A percentile compares a stretch with the other conserved stretches of the same genome.
These are phyloP conservation scores for Colletotrichum horii DNA, from an alignment of 2,329 filamentous ascomycete genomes.

Conservation along the genomic window DNA sequence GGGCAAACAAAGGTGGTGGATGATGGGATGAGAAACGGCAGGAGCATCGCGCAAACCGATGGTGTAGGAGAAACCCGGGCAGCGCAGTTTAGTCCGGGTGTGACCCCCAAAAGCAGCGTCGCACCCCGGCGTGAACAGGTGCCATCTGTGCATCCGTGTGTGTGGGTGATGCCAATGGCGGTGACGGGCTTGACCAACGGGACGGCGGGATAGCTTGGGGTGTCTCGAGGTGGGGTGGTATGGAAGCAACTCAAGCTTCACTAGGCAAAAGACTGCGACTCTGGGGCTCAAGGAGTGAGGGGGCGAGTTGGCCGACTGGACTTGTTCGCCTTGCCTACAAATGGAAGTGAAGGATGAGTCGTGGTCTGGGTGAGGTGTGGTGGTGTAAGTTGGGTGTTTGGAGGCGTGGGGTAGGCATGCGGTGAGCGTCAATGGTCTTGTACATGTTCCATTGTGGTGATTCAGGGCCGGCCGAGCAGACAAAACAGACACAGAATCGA, in stretches of 20 bases:
- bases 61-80: not conserved
- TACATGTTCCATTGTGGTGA: not conserved
- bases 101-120: constrained; percentile 14
- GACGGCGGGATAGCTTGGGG: not conserved
- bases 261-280: not conserved
- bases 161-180: constrained; percentile 5
- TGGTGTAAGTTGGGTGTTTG: not conserved
- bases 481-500: not conserved
- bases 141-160: constrained; percentile 3
- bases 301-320: not conserved
- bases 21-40: not conserved
- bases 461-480: not conserved
- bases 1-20: not conserved
- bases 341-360: not conserved
- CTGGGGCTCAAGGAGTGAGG: not conserved
- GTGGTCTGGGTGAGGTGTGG: not conserved
- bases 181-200: constrained; percentile 4
- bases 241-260: not conserved
- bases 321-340: not conserved
- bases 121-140: constrained; percentile 1
- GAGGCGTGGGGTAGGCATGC: not conserved
- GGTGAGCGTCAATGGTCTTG: not conserved
- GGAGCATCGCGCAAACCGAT: not conserved
- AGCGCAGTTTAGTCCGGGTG: not conserved
- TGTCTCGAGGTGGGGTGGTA: not conserved